Evolutionary conservation across 257 asterid genomes (phyloP), one percentile per base, ranked within the genome.

Genomic region (Lavandula angustifolia): DNA sequence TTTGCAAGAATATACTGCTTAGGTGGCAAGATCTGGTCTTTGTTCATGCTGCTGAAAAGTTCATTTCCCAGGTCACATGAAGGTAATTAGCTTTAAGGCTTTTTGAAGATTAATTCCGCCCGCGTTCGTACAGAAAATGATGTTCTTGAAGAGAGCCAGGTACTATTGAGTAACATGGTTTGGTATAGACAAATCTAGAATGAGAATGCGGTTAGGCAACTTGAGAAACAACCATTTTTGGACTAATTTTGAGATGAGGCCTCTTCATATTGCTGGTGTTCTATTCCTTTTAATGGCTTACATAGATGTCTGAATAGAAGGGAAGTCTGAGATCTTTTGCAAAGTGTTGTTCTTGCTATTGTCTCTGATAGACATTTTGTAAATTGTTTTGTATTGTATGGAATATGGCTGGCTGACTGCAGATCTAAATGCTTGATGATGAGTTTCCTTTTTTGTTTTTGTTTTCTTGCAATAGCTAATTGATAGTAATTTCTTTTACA

Each of bases 261-360:
- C 27, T 79, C 76, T 75, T 59, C 56, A 68, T 69, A 35, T 34
- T 59, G 50, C 59, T 58, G 61, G 22, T 13, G 54, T 56, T 59
- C 13, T 51, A 17, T 44, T 44, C n/a, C 35, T 53, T n/a, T 7
- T 48, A 3, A 31, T 47, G 61, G 13, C 16, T 43, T 64, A 27
- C 34, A 42, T 53, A 50, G 66, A 47, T 55, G 64, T 64, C 54
- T 71, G 48, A 59, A 32, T 71, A 74, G 68, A 31, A 46, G 50
- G 73, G 44, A 47, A 55, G 32, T 43, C 48, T 9, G 10, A 17
- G 57, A 6, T 55, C 54, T 42, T 44, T 61, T 51, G 58, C 9
- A 1, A 17, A 50, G 43, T 42, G 57, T 52, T 9, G 63, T 71
- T 49, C 29, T 49, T 22, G 27, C 27, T 22, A 22, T 22, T 22